phyloP scores from a whole-genome alignment of 2,329 filamentous ascomycete species.

The Colletotrichum gigasporum region DNA sequence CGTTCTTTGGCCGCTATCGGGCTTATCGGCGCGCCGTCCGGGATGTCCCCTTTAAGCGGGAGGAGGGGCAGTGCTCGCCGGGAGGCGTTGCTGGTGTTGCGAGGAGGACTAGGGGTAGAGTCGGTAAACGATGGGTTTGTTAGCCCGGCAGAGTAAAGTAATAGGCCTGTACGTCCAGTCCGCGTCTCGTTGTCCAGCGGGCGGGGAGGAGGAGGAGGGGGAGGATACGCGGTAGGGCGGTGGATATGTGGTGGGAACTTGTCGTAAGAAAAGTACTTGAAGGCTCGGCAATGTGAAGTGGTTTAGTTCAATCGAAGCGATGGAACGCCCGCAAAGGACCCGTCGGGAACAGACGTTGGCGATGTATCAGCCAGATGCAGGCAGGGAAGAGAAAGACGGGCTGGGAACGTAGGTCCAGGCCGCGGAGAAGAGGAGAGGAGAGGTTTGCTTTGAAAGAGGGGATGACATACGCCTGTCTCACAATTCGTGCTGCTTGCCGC shows the following conservation, averaged over 20 bases:
- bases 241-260: slow-evolving; percentile 23
- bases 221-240: background rate
- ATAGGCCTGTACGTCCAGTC: too few species aligned
- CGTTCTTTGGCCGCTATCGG: slow-evolving; percentile 25
- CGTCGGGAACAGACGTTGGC: background rate
- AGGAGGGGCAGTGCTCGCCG: slow-evolving; percentile 29
- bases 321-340: slow-evolving; percentile 6
- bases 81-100: slow-evolving; percentile 4
- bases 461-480: slow-evolving; percentile 17
- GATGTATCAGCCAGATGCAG: slow-evolving; percentile 11
- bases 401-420: background rate
- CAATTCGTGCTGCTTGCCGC: background rate
- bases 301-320: background rate
- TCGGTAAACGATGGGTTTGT: slow-evolving; percentile 26
- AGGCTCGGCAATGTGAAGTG: background rate
- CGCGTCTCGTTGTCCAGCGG: slow-evolving; percentile 5
- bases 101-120: slow-evolving; percentile 10
- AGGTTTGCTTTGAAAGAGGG: background rate
- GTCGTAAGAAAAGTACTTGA: slow-evolving; percentile 17
- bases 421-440: too few species aligned
- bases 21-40: slow-evolving; percentile 27
- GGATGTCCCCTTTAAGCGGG: slow-evolving; percentile 21
- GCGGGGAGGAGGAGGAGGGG: background rate
- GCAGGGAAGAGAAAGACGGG: background rate
- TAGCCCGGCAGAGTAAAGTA: too few species aligned